Base-by-base conservation (phyloP, 2,329 filamentous ascomycete species). In the Aspergillus floridensis region DNA sequence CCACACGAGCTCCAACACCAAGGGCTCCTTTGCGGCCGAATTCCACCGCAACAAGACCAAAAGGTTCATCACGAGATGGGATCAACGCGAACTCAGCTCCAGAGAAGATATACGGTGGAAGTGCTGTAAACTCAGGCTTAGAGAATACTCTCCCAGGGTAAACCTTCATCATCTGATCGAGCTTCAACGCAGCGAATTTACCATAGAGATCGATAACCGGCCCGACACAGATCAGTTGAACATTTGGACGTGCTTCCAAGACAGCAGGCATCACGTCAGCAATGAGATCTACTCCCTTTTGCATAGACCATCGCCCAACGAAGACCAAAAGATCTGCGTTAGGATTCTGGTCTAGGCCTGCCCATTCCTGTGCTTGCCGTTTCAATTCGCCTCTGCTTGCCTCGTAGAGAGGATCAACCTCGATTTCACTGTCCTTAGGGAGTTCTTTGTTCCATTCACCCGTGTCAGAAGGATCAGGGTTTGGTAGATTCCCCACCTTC, bases 11-110 rank as follows among this genome's bases (percentile, higher is more conserved):
- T 49, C 86, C 87, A 58, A 89, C 85, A 65, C 86, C 86, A 48
- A 89, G 79, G 21, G 86, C 87, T 66, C 86, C 87, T 70, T 89
- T 88, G 24, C 87, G 80, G 58, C 86, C 86, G 64, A 89, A 89
- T 66, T 89, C 86, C 49, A 89, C 86, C 31, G 86, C 87, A 5
- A 89, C 87, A 31, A 89, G 76, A 53, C 87, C 87, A 65, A 89
- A 89, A 0, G 87, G 87, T 72, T 89, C 87, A 68, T 89, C 87
- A 66, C 87, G 82, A 21, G 85, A 88, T 11, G 87, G 87, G 62
- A 89, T 89, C 21, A 89, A 76, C 8, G 86, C 86, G 62, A 89
- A 89, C 53, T 89, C 87, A 11, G 87, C 86, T 19, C 87, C 87
- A 47, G 81, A 85, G 74, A 88, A 89, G 66, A 89, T 85, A 70